Evolutionary conservation across 495 filamentous ascomycete genomes (phyloP), one percentile per base, ranked within the genome.

Genomic region (Penicillium ochrochloron): DNA sequence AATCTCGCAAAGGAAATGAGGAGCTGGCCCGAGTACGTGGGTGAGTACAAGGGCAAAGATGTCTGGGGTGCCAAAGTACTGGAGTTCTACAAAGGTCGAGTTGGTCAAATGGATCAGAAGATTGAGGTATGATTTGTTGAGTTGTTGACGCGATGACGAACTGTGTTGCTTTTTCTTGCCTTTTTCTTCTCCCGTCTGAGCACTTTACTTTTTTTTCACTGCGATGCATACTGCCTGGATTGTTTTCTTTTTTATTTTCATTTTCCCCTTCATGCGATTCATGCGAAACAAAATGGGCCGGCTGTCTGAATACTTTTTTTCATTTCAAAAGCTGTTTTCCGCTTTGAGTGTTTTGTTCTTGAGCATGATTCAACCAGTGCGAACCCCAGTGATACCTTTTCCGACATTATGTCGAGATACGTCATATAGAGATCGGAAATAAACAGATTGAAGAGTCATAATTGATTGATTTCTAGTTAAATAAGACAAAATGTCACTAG

Each of bases 21-120:
- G 35, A 81, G 76, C 27, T 86, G 83, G 85, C 82, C 83, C 34
- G 76, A 82, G 1, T 78, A 83, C 57, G 82, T 85, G 56, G 78
- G 76, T 17, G 73, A 73, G 52, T 86, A 85, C 68, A 87, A 86
- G 57, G 84, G 85, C 12, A 73, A 73, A 39, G 73, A 77, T 55
- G 67, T 85, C 23, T 86, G 85, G 84, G 80, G 81, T 15, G 64
- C 66, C 7, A 76, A 73, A 25, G 77, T 83, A 2, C 57, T 82
- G 66, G 78, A 80, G 39, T 85, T 75, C 60, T 83, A 80, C 60
- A 70, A 76, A 31, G 67, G 71, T 59, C 70, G 59, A 63, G 54
- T 41, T 42, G 67, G 23, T 50, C 61, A 58, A 34, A 57, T 53
- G 33, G 58, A 64, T 44, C 60, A 64, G 56, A 74, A 66, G 35